Percentiles rank a stretch among this genome's conserved stretches.
phyloP scores from a whole-genome alignment of 768 basidiomycete species.

The Pulveroboletus sp. region DNA sequence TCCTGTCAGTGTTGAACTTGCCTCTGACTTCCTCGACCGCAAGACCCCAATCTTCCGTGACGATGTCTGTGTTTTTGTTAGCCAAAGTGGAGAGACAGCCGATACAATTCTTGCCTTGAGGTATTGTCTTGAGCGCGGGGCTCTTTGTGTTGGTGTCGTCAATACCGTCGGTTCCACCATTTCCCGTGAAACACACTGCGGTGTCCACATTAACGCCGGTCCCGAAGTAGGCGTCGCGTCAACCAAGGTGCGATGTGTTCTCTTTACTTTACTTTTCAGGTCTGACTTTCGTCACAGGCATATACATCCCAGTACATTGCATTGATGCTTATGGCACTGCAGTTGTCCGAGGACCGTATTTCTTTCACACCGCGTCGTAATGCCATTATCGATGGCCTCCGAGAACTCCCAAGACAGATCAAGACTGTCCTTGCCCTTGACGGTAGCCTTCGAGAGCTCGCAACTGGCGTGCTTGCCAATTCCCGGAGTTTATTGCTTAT shows the following conservation, averaged over 20 bases:
- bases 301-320: slow-evolving; percentile 99
- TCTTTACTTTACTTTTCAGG: not conserved
- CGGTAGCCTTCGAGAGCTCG: slow-evolving; percentile 70
- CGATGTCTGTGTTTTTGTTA: slow-evolving; percentile 93
- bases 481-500: slow-evolving; percentile 91
- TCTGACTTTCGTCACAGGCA: slow-evolving; percentile 45
- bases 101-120: slow-evolving; percentile 95
- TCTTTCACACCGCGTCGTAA: slow-evolving; percentile 86
- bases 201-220: slow-evolving; percentile 99
- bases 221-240: slow-evolving; percentile 99
- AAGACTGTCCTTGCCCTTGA: slow-evolving; percentile 82
- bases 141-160: slow-evolving; percentile 94
- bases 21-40: slow-evolving; percentile 96
- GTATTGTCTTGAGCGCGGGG: slow-evolving; percentile 95
- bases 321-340: slow-evolving; percentile 96
- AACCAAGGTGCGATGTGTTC: slow-evolving; percentile 62
- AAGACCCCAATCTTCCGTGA: slow-evolving; percentile 99
- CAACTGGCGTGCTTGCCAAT: slow-evolving; percentile 66
- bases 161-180: slow-evolving; percentile 98
- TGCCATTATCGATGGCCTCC: slow-evolving; percentile 90
- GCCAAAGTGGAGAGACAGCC: slow-evolving; percentile 97
- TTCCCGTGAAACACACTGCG: slow-evolving; percentile 97
- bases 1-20: slow-evolving; percentile 93
- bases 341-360: slow-evolving; percentile 95
- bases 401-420: slow-evolving; percentile 86